Evolutionary conservation across 257 asterid species (phyloP).

Genomic region (Petrea volubilis): DNA sequence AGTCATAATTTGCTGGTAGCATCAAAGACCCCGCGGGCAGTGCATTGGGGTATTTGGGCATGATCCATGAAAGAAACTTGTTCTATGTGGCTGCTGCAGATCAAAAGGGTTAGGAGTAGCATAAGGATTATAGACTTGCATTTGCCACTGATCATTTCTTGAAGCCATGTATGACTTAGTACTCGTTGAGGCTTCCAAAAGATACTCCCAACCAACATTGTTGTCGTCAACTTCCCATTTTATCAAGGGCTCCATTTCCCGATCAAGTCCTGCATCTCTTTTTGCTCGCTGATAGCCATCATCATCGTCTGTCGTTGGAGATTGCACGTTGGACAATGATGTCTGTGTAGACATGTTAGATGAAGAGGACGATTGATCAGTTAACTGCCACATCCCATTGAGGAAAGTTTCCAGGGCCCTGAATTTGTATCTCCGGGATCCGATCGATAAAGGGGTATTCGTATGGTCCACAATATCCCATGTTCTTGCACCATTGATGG

Average conservation of each 20-base stretch:
- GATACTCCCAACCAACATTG: slow-evolving; percentile 52
- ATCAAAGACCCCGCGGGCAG: slow-evolving; percentile 32
- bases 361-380: slow-evolving; percentile 50
- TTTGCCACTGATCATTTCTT: slow-evolving; percentile 34
- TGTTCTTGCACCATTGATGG: slow-evolving; percentile 50
- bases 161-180: slow-evolving; percentile 21
- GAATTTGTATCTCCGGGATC: slow-evolving; percentile 55
- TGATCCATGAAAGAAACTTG: slow-evolving; percentile 23
- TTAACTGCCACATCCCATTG: slow-evolving; percentile 60
- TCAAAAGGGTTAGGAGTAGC: slow-evolving; percentile 39
- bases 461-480: slow-evolving; percentile 52
- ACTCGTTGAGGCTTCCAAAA: slow-evolving; percentile 59
- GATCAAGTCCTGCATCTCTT: background rate
- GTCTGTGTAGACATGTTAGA: slow-evolving; percentile 24
- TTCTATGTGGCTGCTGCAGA: slow-evolving; percentile 23
- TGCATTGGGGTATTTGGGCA: slow-evolving; percentile 32
- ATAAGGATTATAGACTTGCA: slow-evolving; percentile 37
- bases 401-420: slow-evolving; percentile 59
- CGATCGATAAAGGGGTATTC: slow-evolving; percentile 58
- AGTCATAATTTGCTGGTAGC: background rate
- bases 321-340: slow-evolving; percentile 21
- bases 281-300: background rate
- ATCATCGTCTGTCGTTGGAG: slow-evolving; percentile 28
- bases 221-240: slow-evolving; percentile 41
- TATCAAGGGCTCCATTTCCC: slow-evolving; percentile 45